Percentiles rank a stretch among this genome's conserved stretches.
These are phyloP conservation scores for Novymonas esmeraldas DNA, from an alignment of 208 protist species.

Conservation along the genomic window DNA sequence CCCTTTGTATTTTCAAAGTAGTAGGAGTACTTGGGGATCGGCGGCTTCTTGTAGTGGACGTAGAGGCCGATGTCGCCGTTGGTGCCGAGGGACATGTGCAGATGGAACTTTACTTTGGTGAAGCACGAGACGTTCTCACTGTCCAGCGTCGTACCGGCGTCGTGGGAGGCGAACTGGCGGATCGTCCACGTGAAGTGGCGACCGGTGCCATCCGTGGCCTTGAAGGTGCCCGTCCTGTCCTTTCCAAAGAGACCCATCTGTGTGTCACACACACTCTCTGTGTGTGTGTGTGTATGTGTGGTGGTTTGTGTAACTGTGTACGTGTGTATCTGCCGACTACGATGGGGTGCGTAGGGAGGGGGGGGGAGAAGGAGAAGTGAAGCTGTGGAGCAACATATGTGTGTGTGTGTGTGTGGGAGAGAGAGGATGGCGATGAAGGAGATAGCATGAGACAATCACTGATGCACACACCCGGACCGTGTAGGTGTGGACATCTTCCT, in stretches of 20 bases:
- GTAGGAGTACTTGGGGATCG: conserved; percentile 92
- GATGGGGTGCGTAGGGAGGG: not conserved
- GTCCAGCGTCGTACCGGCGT: conserved; percentile 54
- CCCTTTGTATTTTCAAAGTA: conserved; percentile 70
- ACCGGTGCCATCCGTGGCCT: conserved; percentile 38
- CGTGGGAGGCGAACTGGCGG: conserved; percentile 50
- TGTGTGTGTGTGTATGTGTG: not conserved
- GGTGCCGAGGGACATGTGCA: conserved; percentile 72
- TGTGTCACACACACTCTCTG: not conserved
- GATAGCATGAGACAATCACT: too few relatives aligned
- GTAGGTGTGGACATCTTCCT: too few relatives aligned
- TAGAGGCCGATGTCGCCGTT: conserved; percentile 77
- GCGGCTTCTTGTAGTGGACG: conserved; percentile 83
- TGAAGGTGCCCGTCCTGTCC: conserved; percentile 66
- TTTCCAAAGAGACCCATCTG: conserved; percentile 79
- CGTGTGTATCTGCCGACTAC: not conserved
- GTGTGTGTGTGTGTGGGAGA: not conserved
- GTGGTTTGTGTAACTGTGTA: too few relatives aligned
- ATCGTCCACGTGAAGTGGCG: conserved; percentile 79
- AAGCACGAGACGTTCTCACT: conserved; percentile 71
- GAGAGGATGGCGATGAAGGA: not conserved
- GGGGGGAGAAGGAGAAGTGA: not conserved
- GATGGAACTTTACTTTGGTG: conserved; percentile 79
- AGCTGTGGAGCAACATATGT: not conserved
- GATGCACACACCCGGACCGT: too few relatives aligned